A percentile compares a stretch with the other conserved stretches of the same genome.
phyloP scores from a whole-genome alignment of 352 stramenopile genomes.

The Lagenidium sp. region DNA sequence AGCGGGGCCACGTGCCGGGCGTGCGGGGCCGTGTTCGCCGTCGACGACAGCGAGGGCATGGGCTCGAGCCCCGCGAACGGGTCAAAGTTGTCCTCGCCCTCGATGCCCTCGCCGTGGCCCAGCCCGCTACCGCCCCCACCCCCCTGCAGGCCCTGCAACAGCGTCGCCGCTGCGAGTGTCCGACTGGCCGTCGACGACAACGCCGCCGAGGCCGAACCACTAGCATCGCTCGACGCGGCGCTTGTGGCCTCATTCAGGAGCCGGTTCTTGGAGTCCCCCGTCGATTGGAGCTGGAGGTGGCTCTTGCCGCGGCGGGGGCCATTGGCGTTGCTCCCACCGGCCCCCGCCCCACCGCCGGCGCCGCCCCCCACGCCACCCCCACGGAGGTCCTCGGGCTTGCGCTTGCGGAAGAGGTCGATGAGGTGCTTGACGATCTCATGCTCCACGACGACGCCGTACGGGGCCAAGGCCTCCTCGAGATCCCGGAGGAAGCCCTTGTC shows the following conservation, averaged over 20 bases:
- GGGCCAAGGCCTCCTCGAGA: slow-evolving; percentile 47
- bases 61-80: slow-evolving; percentile 51
- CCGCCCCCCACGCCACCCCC: neutral
- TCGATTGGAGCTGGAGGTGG: slow-evolving; percentile 13
- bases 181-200: too few relatives aligned
- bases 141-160: slow-evolving; percentile 13
- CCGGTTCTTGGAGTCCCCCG: slow-evolving; percentile 24
- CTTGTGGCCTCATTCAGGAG: slow-evolving; percentile 32
- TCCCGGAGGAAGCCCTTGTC: slow-evolving; percentile 59
- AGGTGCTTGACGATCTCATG: slow-evolving; percentile 70
- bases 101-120: slow-evolving; percentile 12
- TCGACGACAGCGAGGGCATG: neutral
- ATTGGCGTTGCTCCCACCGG: neutral
- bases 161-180: slow-evolving; percentile 23
- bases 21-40: neutral
- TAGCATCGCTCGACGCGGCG: slow-evolving; percentile 19
- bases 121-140: neutral
- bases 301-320: slow-evolving; percentile 11
- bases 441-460: slow-evolving; percentile 41
- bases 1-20: slow-evolving; percentile 46
- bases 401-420: slow-evolving; percentile 68
- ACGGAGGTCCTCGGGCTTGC: slow-evolving; percentile 43
- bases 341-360: slow-evolving; percentile 4
- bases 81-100: slow-evolving; percentile 45
- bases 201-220: slow-evolving; percentile 17